These are phyloP conservation scores for Platanthera guangdongensis DNA, from an alignment of 106 monocot genomes.

Conservation along the genomic window DNA sequence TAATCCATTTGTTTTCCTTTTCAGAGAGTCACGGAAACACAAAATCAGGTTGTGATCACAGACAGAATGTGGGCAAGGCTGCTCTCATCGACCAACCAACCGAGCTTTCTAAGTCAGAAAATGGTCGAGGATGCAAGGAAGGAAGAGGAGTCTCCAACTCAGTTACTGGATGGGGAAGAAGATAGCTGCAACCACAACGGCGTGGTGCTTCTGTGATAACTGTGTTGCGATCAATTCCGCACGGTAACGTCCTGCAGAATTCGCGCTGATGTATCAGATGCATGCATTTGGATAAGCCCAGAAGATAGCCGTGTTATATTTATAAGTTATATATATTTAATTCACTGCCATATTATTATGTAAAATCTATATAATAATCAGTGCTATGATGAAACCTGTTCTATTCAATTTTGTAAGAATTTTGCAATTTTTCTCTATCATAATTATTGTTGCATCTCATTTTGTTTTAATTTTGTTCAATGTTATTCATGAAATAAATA, in stretches of 20 bases:
- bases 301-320: not conserved
- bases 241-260: not conserved
- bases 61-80: constrained; percentile 78
- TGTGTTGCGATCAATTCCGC: not conserved
- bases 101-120: constrained; percentile 40
- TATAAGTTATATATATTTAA: not conserved
- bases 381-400: too few relatives aligned
- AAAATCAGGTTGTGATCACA: constrained; percentile 60
- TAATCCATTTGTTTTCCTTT: not conserved
- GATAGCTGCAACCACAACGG: not conserved
- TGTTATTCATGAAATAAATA: not conserved
- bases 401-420: too few relatives aligned
- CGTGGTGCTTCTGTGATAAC: not conserved
- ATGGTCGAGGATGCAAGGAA: constrained; percentile 25
- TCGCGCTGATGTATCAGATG: not conserved
- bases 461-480: too few relatives aligned
- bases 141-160: constrained; percentile 7
- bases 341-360: not conserved
- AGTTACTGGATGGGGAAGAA: constrained; percentile 9
- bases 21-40: constrained; percentile 52
- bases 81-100: constrained; percentile 63
- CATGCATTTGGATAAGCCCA: not conserved
- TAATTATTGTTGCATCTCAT: too few relatives aligned
- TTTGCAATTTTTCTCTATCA: too few relatives aligned
- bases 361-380: too few relatives aligned